Evolutionary conservation across 2,329 filamentous ascomycete genomes (phyloP).

Genomic region (Penicillium sp.): DNA sequence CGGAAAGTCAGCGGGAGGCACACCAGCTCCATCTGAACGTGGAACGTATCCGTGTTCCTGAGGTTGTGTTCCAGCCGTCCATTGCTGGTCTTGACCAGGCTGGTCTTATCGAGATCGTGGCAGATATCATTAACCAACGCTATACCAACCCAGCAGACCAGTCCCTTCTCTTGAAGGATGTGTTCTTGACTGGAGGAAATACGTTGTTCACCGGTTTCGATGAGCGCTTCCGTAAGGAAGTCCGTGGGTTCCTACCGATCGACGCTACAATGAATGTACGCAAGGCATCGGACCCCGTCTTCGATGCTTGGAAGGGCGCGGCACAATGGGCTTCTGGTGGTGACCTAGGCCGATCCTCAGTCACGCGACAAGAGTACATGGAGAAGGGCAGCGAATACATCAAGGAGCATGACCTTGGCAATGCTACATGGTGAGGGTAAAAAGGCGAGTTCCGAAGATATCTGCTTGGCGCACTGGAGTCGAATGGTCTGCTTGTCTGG

Average conservation of each 20-base stretch:
- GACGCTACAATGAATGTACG: constrained; percentile 61
- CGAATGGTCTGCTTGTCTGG: constrained; percentile 7
- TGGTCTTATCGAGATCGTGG: constrained; percentile 81
- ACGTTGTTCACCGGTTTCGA: constrained; percentile 81
- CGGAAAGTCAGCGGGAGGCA: constrained; percentile 66
- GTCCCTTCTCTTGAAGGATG: constrained; percentile 66
- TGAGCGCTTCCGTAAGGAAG: constrained; percentile 63
- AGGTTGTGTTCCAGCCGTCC: constrained; percentile 83
- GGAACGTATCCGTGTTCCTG: constrained; percentile 85
- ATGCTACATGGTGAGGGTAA: constrained; percentile 25
- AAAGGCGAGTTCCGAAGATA: constrained; percentile 2
- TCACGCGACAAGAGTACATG: constrained; percentile 72
- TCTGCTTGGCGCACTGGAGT: constrained; percentile 19
- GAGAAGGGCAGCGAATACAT: constrained; percentile 93
- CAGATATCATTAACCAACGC: constrained; percentile 78
- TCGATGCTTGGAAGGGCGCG: constrained; percentile 91
- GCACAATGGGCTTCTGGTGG: constrained; percentile 64
- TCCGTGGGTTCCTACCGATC: constrained; percentile 63
- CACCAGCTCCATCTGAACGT: constrained; percentile 93
- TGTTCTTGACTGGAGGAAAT: constrained; percentile 93
- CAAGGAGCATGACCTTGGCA: constrained; percentile 48
- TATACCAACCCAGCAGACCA: constrained; percentile 52
- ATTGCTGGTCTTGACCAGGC: constrained; percentile 91
- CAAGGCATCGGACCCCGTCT: constrained; percentile 62
- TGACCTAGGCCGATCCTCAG: constrained; percentile 54